Base-by-base conservation (phyloP, 1,139 yeast genomes). In the Protomyces arabidopsidicola region DNA sequence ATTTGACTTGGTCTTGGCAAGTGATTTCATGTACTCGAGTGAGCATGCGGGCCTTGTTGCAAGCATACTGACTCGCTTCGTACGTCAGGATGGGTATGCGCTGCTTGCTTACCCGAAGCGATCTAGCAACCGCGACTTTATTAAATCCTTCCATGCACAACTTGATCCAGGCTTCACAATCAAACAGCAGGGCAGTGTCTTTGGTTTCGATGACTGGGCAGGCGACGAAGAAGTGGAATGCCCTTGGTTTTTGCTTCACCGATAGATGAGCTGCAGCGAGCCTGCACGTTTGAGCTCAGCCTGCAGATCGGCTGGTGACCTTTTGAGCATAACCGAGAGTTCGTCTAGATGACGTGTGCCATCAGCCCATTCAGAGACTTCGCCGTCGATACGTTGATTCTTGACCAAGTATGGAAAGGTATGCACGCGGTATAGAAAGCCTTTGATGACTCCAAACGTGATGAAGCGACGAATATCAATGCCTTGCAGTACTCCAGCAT, bases 401-500 rank as follows among this genome's bases (percentile, higher is more conserved):
- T 67, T 70, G 70, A 78, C 67, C 80, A 74, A 66, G 1, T 90
- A 76, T 0, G 98, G 97, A 71, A 84, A 89, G 12, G 90, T 79
- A 66, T 88, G 82, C 0, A 90, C 88, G 60, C 98, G 76, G 73
- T 90, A 90, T 18, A 95, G 86, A 6, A 95, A 73, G 0, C 95
- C 90, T 67, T 90, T 82, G 45, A 90, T 78, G 2, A 90, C 81
- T 0, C 98, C 99, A 78, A 91, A 95, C 35, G 90, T 85, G 16
- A 93, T 79, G 71, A 95, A 89, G 59, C 96, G 77, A 66, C 98
- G 78, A 1, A 93, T 79, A 73, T 95, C 98, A 51, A 95, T 83
- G 69, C 84, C 82, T 35, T 77, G 76, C 36, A 95, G 75, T 8
- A 78, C 75, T 56, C 82, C 81, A 50, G 79, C 80, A 71, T 95